Evolutionary conservation across 2,329 filamentous ascomycete species (phyloP).

Genomic region (Ceratocystis huliohia): DNA sequence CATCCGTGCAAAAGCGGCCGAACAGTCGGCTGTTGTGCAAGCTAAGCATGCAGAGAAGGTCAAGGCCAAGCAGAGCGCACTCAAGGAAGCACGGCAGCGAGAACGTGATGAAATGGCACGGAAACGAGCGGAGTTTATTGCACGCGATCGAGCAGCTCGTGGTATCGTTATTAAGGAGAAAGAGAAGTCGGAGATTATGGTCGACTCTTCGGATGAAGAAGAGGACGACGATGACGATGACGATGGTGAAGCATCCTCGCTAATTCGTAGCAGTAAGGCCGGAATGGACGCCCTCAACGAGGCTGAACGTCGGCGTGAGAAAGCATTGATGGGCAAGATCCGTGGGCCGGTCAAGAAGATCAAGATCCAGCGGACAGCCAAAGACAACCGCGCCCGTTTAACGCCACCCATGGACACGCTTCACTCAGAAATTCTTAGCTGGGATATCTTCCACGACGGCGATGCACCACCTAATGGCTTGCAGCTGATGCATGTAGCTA

Average conservation of each 20-base stretch:
- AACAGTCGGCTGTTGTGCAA: constrained; percentile 19
- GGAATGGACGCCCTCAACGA: constrained; percentile 39
- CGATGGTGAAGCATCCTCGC: constrained; percentile 33
- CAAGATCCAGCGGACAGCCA: constrained; percentile 66
- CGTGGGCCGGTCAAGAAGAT: constrained; percentile 71
- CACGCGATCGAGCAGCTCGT: constrained; percentile 42
- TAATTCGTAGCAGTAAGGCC: constrained; percentile 37
- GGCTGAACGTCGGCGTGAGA: constrained; percentile 34
- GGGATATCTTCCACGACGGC: constrained; percentile 87
- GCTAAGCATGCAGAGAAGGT: constrained; percentile 24
- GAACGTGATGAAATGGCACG: constrained; percentile 64
- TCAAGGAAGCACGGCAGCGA: constrained; percentile 60
- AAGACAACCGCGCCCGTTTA: constrained; percentile 87
- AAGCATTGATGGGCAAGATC: constrained; percentile 41
- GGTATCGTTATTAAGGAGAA: constrained; percentile 30
- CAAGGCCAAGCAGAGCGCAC: constrained; percentile 25
- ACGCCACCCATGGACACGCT: constrained; percentile 77
- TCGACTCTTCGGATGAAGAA: constrained; percentile 67
- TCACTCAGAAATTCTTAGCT: constrained; percentile 75
- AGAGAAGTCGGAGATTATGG: constrained; percentile 60
- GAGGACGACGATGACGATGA: constrained; percentile 48
- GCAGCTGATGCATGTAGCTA: constrained; percentile 62
- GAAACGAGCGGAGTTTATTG: constrained; percentile 59
- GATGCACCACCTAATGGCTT: constrained; percentile 71
- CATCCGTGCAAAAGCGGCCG: constrained; percentile 15